phyloP scores from a whole-genome alignment of 331 rosid genomes.

The Spiraea crenata region DNA sequence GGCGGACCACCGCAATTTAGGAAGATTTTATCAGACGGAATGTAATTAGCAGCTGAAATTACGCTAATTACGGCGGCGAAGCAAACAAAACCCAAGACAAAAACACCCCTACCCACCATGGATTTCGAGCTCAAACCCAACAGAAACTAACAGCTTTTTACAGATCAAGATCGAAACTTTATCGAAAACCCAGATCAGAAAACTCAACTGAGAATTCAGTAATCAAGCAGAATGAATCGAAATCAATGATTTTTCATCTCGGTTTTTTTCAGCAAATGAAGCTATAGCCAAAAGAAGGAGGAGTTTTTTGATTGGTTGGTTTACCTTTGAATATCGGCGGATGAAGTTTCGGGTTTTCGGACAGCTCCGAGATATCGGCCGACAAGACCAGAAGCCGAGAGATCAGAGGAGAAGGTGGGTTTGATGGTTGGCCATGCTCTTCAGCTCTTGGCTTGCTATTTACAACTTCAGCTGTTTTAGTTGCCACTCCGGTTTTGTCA shows the following conservation, averaged over 20 bases:
- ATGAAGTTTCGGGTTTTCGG: not conserved
- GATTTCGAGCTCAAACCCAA: constrained; percentile 6
- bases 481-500: not conserved
- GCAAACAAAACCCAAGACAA: constrained; percentile 26
- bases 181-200: not conserved
- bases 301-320: not conserved
- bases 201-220: not conserved
- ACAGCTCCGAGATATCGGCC: not conserved
- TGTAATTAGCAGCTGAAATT: constrained; percentile 44
- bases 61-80: constrained; percentile 32
- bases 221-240: not conserved
- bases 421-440: not conserved
- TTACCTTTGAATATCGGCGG: not conserved
- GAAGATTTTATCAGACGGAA: constrained; percentile 61
- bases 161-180: constrained; percentile 8
- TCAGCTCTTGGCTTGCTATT: not conserved
- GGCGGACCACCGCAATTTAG: constrained; percentile 77
- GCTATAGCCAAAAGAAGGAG: not conserved
- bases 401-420: not conserved
- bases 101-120: constrained; percentile 26
- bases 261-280: not conserved
- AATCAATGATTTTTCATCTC: not conserved
- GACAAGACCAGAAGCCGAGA: not conserved
- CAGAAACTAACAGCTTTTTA: not conserved
- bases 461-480: not conserved